Conservation (phyloP, 371 early-diverging fungal species). For the Synchytrium microbalum region DNA sequence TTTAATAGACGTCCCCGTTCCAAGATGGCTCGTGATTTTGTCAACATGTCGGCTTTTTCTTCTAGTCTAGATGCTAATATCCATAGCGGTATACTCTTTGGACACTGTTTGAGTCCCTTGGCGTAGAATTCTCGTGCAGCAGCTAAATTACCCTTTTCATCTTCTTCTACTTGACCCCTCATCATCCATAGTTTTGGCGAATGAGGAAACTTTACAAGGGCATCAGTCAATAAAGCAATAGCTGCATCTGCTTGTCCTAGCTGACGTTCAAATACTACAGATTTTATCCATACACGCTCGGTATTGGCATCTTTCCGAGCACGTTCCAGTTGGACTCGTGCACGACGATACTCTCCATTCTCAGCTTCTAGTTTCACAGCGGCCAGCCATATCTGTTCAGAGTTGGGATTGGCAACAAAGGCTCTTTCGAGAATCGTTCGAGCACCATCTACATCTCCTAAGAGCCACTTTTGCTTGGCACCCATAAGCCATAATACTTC, state of each 20-base stretch:
- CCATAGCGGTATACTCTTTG: slow-evolving; percentile 77
- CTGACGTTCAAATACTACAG: slow-evolving; percentile 78
- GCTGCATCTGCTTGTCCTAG: slow-evolving; percentile 60
- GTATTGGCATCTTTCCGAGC: slow-evolving; percentile 57
- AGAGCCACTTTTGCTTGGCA: slow-evolving; percentile 89
- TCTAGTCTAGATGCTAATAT: slow-evolving; percentile 69
- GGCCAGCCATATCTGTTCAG: slow-evolving; percentile 90
- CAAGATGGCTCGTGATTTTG: slow-evolving; percentile 75
- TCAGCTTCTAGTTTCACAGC: slow-evolving; percentile 93
- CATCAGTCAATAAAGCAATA: slow-evolving; percentile 60
- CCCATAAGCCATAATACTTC: slow-evolving; percentile 95
- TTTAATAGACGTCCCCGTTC: slow-evolving; percentile 81
- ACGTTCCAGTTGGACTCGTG: slow-evolving; percentile 61
- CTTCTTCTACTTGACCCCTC: slow-evolving; percentile 69
- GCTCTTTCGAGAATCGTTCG: slow-evolving; percentile 77
- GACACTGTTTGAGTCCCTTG: slow-evolving; percentile 68
- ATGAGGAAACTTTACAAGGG: slow-evolving; percentile 57
- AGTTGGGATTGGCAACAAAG: slow-evolving; percentile 82
- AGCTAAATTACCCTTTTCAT: slow-evolving; percentile 35
- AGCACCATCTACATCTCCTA: slow-evolving; percentile 79
- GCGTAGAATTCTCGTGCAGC: slow-evolving; percentile 72
- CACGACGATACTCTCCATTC: slow-evolving; percentile 72
- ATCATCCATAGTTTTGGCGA: slow-evolving; percentile 93
- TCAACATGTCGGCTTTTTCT: slow-evolving; percentile 59
- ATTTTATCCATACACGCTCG: slow-evolving; percentile 89